phyloP scores from a whole-genome alignment of 768 basidiomycete genomes.

The Rhodotorula kratochvilovae region DNA sequence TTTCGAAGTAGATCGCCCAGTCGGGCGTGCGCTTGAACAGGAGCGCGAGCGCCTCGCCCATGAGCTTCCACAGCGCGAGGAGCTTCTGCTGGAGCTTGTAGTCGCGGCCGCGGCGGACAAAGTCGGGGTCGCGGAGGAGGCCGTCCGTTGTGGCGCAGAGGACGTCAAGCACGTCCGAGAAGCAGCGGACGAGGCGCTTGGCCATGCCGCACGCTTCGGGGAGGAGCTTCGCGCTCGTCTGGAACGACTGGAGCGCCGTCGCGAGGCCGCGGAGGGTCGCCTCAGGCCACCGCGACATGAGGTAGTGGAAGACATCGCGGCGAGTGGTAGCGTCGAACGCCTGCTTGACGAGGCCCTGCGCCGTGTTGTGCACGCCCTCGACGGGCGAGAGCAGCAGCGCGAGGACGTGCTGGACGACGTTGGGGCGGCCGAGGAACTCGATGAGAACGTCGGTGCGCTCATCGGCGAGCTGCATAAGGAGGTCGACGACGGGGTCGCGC shows the following conservation, averaged over 20 bases:
- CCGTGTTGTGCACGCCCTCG: slow-evolving; percentile 66
- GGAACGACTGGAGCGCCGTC: slow-evolving; percentile 64
- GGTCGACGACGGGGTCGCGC: slow-evolving; percentile 63
- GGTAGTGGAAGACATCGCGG: slow-evolving; percentile 74
- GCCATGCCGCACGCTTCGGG: slow-evolving; percentile 87
- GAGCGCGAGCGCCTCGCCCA: slow-evolving; percentile 71
- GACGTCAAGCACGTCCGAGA: slow-evolving; percentile 86
- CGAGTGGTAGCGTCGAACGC: slow-evolving; percentile 87
- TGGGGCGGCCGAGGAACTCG: slow-evolving; percentile 57
- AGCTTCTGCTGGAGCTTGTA: slow-evolving; percentile 51
- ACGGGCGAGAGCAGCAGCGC: slow-evolving; percentile 76
- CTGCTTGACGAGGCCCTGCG: slow-evolving; percentile 72
- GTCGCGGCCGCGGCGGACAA: slow-evolving; percentile 40
- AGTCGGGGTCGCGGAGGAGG: slow-evolving; percentile 52
- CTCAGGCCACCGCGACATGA: slow-evolving; percentile 65
- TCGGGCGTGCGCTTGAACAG: slow-evolving; percentile 78
- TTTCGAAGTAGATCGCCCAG: slow-evolving; percentile 78
- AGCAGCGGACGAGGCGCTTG: slow-evolving; percentile 80
- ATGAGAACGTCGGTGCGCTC: slow-evolving; percentile 58
- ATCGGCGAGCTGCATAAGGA: slow-evolving; percentile 67
- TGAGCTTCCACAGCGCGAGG: slow-evolving; percentile 68
- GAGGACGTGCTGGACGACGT: slow-evolving; percentile 60
- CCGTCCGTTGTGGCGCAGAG: slow-evolving; percentile 71
- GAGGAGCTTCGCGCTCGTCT: slow-evolving; percentile 57
- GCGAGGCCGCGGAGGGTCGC: slow-evolving; percentile 67